Evolutionary conservation across 768 basidiomycete species (phyloP), one percentile per base, ranked within the genome.

Genomic region (Lentinula guzmanii): DNA sequence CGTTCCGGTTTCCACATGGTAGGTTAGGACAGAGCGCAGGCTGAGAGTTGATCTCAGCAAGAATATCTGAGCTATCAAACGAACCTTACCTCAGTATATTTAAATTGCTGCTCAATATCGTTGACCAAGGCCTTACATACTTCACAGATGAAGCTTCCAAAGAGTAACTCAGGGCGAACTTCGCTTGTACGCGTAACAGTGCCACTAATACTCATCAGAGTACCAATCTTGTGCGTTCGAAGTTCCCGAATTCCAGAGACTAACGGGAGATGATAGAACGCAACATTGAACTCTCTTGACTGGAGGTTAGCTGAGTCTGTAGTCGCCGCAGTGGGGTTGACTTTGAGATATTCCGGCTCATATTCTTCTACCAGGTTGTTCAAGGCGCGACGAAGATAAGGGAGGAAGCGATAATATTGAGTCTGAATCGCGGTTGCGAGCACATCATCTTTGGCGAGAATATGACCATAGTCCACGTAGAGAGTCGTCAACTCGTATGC

Each of bases 71-170:
- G 46, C 13, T 15, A 43, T 15, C 10, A 5, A 28, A 43, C 33
- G 54, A 45, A 24, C 65, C 74, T 35, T 65, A 95, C 95, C 80
- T 98, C 97, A 18, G 97, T 99, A 71, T 98, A 98, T 71, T 98
- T 99, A 83, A 99, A 99, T 71, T 99, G 97, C 71, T 99, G 97
- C 70, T 99, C 97, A 52, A 99, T 87, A 69, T 98, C 96, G 59
- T 89, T 85, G 28, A 98, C 89, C 10, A 89, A 77, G 34, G 90
- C 92, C 51, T 85, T 82, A 70, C 97, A 99, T 46, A 89, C 82
- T 72, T 93, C 90, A 67, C 97, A 99, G 52, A 89, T 85, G 71
- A 97, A 99, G 62, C 91, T 95, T 18, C 96, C 97, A 68, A 83
- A 95, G 18, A 98, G 79, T 53, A 99, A 75, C 74, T 98, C 97